Evolutionary conservation across 1,284 basidiomycete species (phyloP), one percentile per base, ranked within the genome.

Genomic region (Rhodotorula mucilaginosa): DNA sequence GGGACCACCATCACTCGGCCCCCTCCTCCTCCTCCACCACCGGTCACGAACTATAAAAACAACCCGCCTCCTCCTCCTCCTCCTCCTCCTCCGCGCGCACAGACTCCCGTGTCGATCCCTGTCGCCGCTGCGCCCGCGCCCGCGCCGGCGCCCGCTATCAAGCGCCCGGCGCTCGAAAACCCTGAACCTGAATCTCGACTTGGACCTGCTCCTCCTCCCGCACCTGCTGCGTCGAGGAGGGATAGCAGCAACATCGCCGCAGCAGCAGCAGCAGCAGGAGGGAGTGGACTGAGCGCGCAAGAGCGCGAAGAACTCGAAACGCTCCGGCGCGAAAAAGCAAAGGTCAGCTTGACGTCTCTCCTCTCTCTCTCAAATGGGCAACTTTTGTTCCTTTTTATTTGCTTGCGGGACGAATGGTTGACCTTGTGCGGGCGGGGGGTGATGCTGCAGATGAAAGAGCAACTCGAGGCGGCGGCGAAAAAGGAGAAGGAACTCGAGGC

Each of bases 271-370:
- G 54, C 18, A 3, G 44, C 1, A 39, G 52, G 46, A 26, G 54
- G 16, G 26, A 23, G 13, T 8, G 56, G 51, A 3, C 19, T 54
- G 56, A 49, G 6, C 13, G 69, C 65, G 3, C 39, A 15, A 18
- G 70, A 70, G 39, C 65, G 19, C 21, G 21, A 34, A 18, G 74
- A 75, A 46, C 58, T 75, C 29, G 65, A 64, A 26, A 54, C 57
- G n/a, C 34, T 75, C 48, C 31, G 72, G 48, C 34, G n/a, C 19
- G 69, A 73, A 21, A 66, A 58, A 58, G 68, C 34, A 2, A 59
- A 67, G 63, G 68, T 74, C 48, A 34, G 69, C 44, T 12, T 15
- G 4, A 3, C 5, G 5, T n/a, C 44, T 8, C 5, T 29, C n/a
- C n/a, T 44, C 34, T 34, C 34, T 7, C 34, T 16, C 15, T 6